These are phyloP conservation scores for Hamigera avellanea DNA, from an alignment of 495 filamentous ascomycete genomes.

Conservation along the genomic window DNA sequence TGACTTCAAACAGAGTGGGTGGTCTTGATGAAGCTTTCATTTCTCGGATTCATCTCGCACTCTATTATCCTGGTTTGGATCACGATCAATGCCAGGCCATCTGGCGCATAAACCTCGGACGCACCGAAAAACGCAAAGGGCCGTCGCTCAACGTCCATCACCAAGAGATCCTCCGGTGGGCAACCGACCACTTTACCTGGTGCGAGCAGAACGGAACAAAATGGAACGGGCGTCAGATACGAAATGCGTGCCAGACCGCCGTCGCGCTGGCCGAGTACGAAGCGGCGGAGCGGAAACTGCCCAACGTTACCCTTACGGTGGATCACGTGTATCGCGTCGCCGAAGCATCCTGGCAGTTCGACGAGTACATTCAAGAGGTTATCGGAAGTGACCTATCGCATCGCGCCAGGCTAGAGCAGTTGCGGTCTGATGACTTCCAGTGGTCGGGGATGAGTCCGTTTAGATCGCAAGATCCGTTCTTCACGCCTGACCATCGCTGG, in stretches of 20 bases:
- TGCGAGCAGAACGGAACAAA: background rate
- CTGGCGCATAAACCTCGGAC: conserved; percentile 4
- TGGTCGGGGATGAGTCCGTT: no score
- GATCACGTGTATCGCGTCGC: conserved; percentile 7
- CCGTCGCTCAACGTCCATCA: background rate
- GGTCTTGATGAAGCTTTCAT: conserved; percentile 33
- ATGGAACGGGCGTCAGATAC: conserved; percentile 38
- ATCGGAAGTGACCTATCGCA: background rate
- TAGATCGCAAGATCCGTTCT: no score
- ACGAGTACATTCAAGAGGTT: conserved; percentile 5
- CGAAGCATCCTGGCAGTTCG: conserved; percentile 5
- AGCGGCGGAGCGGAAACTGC: background rate
- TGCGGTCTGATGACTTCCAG: background rate
- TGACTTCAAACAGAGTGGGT: conserved; percentile 14
- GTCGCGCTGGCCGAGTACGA: conserved; percentile 24
- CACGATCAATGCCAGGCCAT: background rate
- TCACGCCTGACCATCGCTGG: no score
- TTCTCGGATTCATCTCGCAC: conserved; percentile 34
- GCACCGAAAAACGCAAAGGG: conserved; percentile 1
- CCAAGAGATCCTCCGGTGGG: conserved; percentile 4
- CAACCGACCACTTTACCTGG: conserved; percentile 1
- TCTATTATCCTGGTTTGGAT: background rate
- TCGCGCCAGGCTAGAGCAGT: background rate
- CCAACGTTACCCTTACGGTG: background rate
- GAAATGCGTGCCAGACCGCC: conserved; percentile 33